Evolutionary conservation across 331 rosid genomes (phyloP), one percentile per base, ranked within the genome.

Genomic region (Quercus tomentella): DNA sequence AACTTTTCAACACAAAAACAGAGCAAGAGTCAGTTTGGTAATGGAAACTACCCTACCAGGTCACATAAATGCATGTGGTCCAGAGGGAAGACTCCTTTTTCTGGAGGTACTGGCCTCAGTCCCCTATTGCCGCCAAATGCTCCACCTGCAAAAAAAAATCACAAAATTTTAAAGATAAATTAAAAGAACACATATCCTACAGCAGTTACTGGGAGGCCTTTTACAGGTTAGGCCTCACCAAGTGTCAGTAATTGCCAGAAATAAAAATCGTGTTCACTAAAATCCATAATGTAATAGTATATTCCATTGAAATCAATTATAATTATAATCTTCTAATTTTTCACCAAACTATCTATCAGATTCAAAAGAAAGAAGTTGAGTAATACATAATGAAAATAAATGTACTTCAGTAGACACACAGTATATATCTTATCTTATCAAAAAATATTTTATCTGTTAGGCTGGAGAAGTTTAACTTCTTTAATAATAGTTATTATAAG

Each of bases 61-160:
- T 95, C 99, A 86, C 99, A 95, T 72, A 95, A 87, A 87, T 93
- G 99, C 96, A 93, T 77, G 81, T 84, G 98, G 74, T 93, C 99
- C 89, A 95, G 88, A 68, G 99, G 99, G 80, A 93, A 95, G 76
- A 95, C 84, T 73, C 99, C 99, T 86, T 95, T 95, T 80, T 95
- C 98, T 2, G 99, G 99, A 81, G 97, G 99, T 69, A 95, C 89
- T 2, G 99, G 97, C 35, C 97, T 87, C 72, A 90, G 81, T 63
- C 99, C 99, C 82, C 99, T 87, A 79, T 88, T 93, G 37, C 99
- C 99, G 54, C 99, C 99, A 88, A 95, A 95, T 28, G 99, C 97
- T 71, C 97, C 99, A 52, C 99, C 98, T 95, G 60, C 82, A 56
- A 79, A 56, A 84, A n/a, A 28, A 9, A 54, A 52, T 11, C 17